Base-by-base conservation (phyloP, 2,329 filamentous ascomycete genomes). In the Ophiostoma himal-ulmi region DNA sequence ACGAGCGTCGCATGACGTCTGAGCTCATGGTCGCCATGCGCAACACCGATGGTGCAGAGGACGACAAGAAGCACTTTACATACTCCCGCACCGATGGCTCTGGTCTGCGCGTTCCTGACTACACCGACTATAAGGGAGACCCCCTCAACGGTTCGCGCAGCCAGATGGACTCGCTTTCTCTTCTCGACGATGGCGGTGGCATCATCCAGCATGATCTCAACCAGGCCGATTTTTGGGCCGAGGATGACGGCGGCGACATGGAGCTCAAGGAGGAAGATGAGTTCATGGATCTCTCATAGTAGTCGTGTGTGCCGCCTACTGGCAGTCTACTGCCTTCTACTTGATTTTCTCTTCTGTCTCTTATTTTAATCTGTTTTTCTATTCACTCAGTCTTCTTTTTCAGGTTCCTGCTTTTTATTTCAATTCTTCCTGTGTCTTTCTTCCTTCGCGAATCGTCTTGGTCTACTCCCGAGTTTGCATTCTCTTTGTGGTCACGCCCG, bases 1-100 rank as follows among this genome's bases (percentile, higher is more conserved):
- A 98, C 70, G 94, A 98, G 83, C 90, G 90, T 78, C 91, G 95
- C 60, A 98, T 99, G 95, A 92, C 94, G 74, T 93, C 91, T 1
- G 95, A 99, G 79, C 87, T 98, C 67, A 85, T 93, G 78, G 92
- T 96, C 76, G 91, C 94, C 22, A 87, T 97, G 77, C 84, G 90
- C 78, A 94, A 91, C 83, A 95, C 93, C 74, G 85, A 84, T 44
- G 89, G 85, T 10, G 73, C 72, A 8, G 73, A 74, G 20, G 73
- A 72, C 34, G 74, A 75, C 57, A 72, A 74, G 64, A 74, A 70
- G 60, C 72, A 70, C 65, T 94, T 96, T 78, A 86, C 87, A 14
- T 99, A 99, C 81, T 91, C 93, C 34, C 89, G 95, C 72, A 89
- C 88, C 20, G 87, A 91, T 37, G 94, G 94, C 48, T 93, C 89